Evolutionary conservation across 1,284 basidiomycete species (phyloP).

Genomic region (Ceratobasidium sp.): DNA sequence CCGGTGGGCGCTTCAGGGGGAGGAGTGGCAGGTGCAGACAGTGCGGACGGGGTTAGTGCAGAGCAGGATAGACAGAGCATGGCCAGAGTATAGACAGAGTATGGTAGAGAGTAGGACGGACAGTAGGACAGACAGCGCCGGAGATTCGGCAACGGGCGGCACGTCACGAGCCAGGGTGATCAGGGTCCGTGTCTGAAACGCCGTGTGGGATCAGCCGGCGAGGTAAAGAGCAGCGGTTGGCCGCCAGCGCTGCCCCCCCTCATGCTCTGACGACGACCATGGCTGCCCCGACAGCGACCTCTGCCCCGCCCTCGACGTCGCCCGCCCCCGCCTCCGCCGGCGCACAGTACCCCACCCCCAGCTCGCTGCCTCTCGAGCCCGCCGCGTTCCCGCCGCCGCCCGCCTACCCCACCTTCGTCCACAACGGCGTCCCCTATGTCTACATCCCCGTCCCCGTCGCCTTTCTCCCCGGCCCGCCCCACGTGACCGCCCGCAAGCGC

Average conservation of each 20-base stretch:
- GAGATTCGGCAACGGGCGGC: neutral
- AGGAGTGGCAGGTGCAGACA: too few relatives aligned
- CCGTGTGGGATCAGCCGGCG: slow-evolving; percentile 16
- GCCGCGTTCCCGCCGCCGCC: slow-evolving; percentile 14
- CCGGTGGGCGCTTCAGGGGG: slow-evolving; percentile 15
- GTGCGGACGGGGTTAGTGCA: too few relatives aligned
- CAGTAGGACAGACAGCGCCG: neutral
- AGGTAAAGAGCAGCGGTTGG: neutral
- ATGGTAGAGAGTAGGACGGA: neutral
- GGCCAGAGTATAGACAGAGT: too few relatives aligned
- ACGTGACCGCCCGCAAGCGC: slow-evolving; percentile 26
- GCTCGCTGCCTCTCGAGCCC: slow-evolving; percentile 4
- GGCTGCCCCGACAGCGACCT: slow-evolving; percentile 35
- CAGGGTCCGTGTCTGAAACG: slow-evolving; percentile 23
- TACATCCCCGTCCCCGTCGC: slow-evolving; percentile 30
- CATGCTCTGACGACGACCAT: slow-evolving; percentile 20
- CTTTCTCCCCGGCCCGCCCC: slow-evolving; percentile 27
- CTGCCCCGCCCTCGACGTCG: slow-evolving; percentile 25
- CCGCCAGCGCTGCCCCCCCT: slow-evolving; percentile 8
- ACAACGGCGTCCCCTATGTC: slow-evolving; percentile 21
- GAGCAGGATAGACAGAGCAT: too few relatives aligned
- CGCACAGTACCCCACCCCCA: slow-evolving; percentile 21
- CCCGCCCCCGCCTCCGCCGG: slow-evolving; percentile 19
- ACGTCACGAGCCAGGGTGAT: slow-evolving; percentile 19
- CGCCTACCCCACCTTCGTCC: slow-evolving; percentile 31